Evolutionary conservation across 805 yeast species (phyloP), one percentile per base, ranked within the genome.

Genomic region (Blastobotrys peoriensis): DNA sequence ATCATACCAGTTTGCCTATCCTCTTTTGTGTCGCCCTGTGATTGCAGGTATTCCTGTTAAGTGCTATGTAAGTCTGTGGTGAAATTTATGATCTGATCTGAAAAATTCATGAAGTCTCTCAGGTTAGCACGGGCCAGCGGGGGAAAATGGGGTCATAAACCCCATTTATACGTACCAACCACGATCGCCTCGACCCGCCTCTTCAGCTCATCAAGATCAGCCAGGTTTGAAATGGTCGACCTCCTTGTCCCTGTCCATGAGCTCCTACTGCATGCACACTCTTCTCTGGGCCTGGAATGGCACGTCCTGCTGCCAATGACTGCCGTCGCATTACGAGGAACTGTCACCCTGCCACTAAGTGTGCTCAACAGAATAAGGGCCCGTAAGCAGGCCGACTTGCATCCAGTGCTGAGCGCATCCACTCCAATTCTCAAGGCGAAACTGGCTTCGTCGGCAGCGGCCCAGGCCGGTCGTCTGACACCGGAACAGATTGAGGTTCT

Each of bases 401-500:
- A 85, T 44, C 94, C 95, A 8, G 65, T 89, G 1, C 70, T 85
- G 1, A 69, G 76, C 45, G 86, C 95, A 1, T 80, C 81, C 66
- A 75, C 79, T 1, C 96, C 97, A 0, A 76, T 89, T 2, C 64
- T 85, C 17, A 75, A 81, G 55, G 68, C 75, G 19, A 68, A 70
- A 51, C 52, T 76, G 22, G 78, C 80, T 0, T 65, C 68, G 21
- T 57, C 64, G 17, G 61, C 67, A 1, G 61, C 54, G 5, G 48
- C 58, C 2, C 45, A 57, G 3, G 46, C 49, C 3, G 53, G 55
- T 4, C 54, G 67, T 18, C 70, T 88, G 60, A 76, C 81, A 3
- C 83, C 83, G 42, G 95, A 87, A 49, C 95, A 89, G 57, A 85
- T 89, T 27, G 68, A 78, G 33, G 66, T 88, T 2, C 55, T 91